Percentiles rank a stretch among this genome's conserved stretches.
Evolutionary conservation across 2,329 filamentous ascomycete genomes (phyloP).

Genomic region (Bisporella sp.): DNA sequence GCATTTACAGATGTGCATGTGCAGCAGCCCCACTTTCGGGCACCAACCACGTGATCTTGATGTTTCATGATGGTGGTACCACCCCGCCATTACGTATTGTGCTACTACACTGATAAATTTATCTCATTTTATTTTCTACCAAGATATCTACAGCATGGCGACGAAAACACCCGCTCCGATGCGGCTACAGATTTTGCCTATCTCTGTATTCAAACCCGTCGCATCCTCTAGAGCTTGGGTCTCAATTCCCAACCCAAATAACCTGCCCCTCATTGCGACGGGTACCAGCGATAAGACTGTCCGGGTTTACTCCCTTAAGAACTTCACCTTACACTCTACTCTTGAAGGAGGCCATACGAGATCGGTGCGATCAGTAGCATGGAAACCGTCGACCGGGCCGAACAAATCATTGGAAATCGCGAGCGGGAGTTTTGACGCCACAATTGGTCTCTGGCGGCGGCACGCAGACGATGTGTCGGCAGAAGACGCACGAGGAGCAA

Average conservation of each 20-base stretch:
- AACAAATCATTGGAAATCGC: constrained; percentile 61
- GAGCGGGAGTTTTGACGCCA: constrained; percentile 90
- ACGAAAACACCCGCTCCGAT: background rate
- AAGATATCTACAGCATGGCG: background rate
- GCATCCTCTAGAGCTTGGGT: constrained; percentile 75
- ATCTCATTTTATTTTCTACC: no score
- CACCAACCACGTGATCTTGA: background rate
- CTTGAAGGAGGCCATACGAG: constrained; percentile 86
- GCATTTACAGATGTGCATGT: no score
- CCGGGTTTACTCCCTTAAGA: constrained; percentile 80
- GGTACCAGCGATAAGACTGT: constrained; percentile 80
- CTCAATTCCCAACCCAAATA: constrained; percentile 72
- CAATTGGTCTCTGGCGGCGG: constrained; percentile 76
- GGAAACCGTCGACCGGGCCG: constrained; percentile 60
- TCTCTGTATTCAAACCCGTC: constrained; percentile 35
- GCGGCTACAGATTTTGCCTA: constrained; percentile 2
- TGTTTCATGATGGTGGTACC: background rate
- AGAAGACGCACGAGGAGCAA: constrained; percentile 21
- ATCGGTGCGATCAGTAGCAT: constrained; percentile 76
- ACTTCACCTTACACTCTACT: constrained; percentile 70
- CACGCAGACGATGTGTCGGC: constrained; percentile 29
- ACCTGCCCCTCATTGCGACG: constrained; percentile 78
- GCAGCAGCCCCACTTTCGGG: no score
- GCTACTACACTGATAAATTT: no score
- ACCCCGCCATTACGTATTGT: background rate